Base-by-base conservation (phyloP, 805 yeast genomes). In the Pichia thaimueangensis region DNA sequence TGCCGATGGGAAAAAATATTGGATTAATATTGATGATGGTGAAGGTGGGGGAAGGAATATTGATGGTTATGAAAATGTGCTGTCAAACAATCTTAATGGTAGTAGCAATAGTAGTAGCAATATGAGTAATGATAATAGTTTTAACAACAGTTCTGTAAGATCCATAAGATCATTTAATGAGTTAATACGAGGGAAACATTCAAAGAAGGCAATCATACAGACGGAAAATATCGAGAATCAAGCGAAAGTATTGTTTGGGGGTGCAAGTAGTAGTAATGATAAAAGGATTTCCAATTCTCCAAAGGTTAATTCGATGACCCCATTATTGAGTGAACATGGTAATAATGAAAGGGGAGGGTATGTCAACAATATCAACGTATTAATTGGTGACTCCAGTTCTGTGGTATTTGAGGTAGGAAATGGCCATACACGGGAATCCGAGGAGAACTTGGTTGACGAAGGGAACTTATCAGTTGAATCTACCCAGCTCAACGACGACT, bases 1-100 rank as follows among this genome's bases (percentile, higher is more conserved):
- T 23, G 74, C 79, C 39, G 83, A 85, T 32, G 97, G 97, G 0
- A 73, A 75, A 36, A 86, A 83, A 51, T 88, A 88, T 60, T 93
- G 97, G 97, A 65, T 89, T 4, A 59, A 60, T 33, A 35, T 41
- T 23, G 31, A 23, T 21, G 20, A 22, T 16, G 39, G 39, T 9
- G 43, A 6, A n/a, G n/a, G n/a, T n/a, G n/a, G n/a, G n/a, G n/a
- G n/a, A 10, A 23, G 22, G 17, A 24, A 16, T 13, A 5, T 3
- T 4, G 11, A 27, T 30, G 24, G n/a, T 13, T 20, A 20, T 12
- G 33, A 15, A n/a, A 20, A 22, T 13, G 17, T 30, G 11, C 25
- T 30, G 24, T 17, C 15, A 9, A 21, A 21, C 17, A 35, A 25
- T 15, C 23, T 15, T 17, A 28, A 30, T 11, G 21, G 33, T 27